phyloP scores from a whole-genome alignment of 257 asterid genomes.

The Solanum bulbocastanum region DNA sequence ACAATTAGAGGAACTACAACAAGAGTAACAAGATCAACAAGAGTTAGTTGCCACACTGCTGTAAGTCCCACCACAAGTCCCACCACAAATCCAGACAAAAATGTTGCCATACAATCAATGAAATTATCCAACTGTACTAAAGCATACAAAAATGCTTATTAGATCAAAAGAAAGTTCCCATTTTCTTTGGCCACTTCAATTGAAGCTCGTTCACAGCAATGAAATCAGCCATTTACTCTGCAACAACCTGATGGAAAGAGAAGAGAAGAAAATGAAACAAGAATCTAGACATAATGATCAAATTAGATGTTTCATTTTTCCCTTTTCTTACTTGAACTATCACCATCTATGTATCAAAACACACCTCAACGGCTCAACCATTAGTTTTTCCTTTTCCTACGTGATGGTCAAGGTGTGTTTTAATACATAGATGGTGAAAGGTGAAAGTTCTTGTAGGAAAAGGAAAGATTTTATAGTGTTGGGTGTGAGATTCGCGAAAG shows the following conservation, averaged over 20 bases:
- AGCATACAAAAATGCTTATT: not conserved
- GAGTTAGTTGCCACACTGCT: constrained; percentile 87
- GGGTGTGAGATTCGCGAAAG: not conserved
- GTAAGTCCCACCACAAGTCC: too few relatives aligned
- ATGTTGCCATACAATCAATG: constrained; percentile 89
- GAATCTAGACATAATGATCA: not conserved
- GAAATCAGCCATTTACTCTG: constrained; percentile 46
- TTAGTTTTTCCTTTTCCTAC: not conserved
- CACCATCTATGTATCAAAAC: not conserved
- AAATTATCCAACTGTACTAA: constrained; percentile 74
- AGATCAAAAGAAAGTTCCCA: not conserved
- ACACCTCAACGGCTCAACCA: not conserved
- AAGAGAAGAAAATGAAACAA: not conserved
- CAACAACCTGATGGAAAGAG: constrained; percentile 38
- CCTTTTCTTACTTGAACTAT: not conserved
- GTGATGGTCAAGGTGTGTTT: not conserved
- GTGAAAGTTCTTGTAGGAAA: not conserved
- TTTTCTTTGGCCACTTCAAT: constrained; percentile 20
- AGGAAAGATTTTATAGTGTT: too few relatives aligned
- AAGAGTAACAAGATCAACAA: constrained; percentile 33
- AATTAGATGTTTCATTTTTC: not conserved
- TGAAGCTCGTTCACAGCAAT: constrained; percentile 31
- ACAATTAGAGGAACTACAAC: constrained; percentile 88
- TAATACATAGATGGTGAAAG: not conserved
- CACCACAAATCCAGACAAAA: constrained; percentile 80